Percentiles rank a stretch among this genome's conserved stretches.
phyloP scores from a whole-genome alignment of 1,139 yeast genomes.

The Hyphopichia khmerensis region DNA sequence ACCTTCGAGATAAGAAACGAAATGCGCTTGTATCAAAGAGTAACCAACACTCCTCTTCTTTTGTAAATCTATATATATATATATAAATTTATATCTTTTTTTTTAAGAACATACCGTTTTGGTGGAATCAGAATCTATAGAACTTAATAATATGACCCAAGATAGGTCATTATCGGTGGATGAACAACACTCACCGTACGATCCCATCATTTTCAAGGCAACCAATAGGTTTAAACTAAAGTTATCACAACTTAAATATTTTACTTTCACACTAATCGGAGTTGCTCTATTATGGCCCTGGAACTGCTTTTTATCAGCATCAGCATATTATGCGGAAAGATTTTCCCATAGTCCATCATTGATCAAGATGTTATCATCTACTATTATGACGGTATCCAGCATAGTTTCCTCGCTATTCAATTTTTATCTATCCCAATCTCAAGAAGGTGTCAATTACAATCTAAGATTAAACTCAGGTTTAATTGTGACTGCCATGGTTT shows the following conservation, averaged over 20 bases:
- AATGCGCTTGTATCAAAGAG: neutral
- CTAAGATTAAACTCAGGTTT: slow-evolving; percentile 62
- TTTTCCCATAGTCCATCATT: slow-evolving; percentile 54
- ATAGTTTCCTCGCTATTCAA: slow-evolving; percentile 63
- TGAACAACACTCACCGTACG: slow-evolving; percentile 9
- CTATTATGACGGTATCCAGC: slow-evolving; percentile 90
- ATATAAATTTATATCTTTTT: neutral
- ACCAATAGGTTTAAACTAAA: slow-evolving; percentile 15
- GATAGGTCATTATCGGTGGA: neutral
- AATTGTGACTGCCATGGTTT: slow-evolving; percentile 52
- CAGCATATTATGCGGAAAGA: slow-evolving; percentile 73
- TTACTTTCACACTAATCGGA: slow-evolving; percentile 70
- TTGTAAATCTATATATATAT: neutral
- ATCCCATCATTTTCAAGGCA: slow-evolving; percentile 28
- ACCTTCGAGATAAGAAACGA: no score
- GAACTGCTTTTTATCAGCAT: slow-evolving; percentile 88
- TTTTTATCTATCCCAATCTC: slow-evolving; percentile 65
- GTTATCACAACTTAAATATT: slow-evolving; percentile 49
- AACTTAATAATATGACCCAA: slow-evolving; percentile 2
- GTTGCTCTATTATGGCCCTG: slow-evolving; percentile 91
- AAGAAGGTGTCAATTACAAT: slow-evolving; percentile 61
- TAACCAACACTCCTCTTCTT: neutral
- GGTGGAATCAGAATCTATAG: slow-evolving; percentile 1
- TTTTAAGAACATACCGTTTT: neutral
- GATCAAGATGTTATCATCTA: slow-evolving; percentile 66